Evolutionary conservation across 768 basidiomycete genomes (phyloP), one percentile per base, ranked within the genome.

Genomic region (Amanita inopinata): DNA sequence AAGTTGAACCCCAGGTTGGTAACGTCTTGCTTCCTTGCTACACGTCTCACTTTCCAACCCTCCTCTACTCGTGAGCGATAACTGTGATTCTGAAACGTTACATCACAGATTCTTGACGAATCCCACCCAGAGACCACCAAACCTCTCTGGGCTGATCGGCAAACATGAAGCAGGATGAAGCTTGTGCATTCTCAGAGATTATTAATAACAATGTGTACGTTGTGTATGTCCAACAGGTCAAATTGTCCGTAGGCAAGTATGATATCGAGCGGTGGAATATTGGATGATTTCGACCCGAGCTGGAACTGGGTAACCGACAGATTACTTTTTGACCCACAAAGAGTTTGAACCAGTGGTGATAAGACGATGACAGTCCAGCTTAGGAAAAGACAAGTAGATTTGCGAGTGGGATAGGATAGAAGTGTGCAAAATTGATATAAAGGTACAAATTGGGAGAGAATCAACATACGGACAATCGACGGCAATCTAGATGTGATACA

Each of bases 1-100:
- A 73, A 52, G 62, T 67, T 4, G 63, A 69, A 44, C 69, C 67
- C 3, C 74, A 77, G 71, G 78, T 71, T 41, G 56, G 70, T 61
- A 5, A 14, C 18, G 7, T 27, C 46, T 43, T 38, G 24, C 5
- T 45, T 40, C 14, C 18, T 32, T 39, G n/a, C 9, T 7, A n/a
- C 11, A 20, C 5, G n/a, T 37, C 18, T 11, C 2, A 23, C 3
- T 11, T 24, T 14, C 11, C 20, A 12, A 10, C 15, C 23, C 4
- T 12, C 20, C 11, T 24, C 9, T 12, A 24, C 36, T 30, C 6
- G 15, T 17, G 24, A 17, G 5, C 25, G 24, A 25, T 18, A 17
- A 36, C 11, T 11, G 14, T n/a, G 34, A 17, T 19, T 18, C 2
- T 27, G n/a, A n/a, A n/a, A n/a, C n/a, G n/a, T n/a, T n/a, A n/a